phyloP scores from a whole-genome alignment of 2,329 filamentous ascomycete genomes.

The Fusarium avenaceum region DNA sequence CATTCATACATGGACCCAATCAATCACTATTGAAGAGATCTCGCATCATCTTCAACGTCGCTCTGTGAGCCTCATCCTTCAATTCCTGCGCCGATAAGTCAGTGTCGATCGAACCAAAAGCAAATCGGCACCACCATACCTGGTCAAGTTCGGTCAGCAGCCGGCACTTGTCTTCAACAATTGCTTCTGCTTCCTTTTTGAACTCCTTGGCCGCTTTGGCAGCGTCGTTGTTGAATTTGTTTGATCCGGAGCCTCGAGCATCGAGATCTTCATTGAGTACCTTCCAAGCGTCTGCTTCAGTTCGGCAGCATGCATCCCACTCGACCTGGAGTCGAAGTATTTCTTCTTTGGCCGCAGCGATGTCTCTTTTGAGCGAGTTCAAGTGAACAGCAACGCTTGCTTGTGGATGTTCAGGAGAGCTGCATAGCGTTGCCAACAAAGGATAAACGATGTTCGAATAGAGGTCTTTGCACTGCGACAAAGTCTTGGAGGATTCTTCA shows the following conservation, averaged over 20 bases:
- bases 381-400: slow-evolving; percentile 50
- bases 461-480: slow-evolving; percentile 40
- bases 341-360: slow-evolving; percentile 45
- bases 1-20: not conserved
- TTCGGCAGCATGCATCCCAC: slow-evolving; percentile 46
- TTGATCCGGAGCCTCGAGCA: not conserved
- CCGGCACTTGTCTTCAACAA: slow-evolving; percentile 40
- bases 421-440: slow-evolving; percentile 52
- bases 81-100: slow-evolving; percentile 47
- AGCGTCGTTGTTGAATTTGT: slow-evolving; percentile 2
- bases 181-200: slow-evolving; percentile 41
- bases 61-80: slow-evolving; percentile 43
- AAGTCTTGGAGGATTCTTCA: slow-evolving; percentile 24
- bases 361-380: slow-evolving; percentile 34
- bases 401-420: slow-evolving; percentile 39
- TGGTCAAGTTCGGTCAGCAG: slow-evolving; percentile 49
- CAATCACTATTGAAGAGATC: slow-evolving; percentile 40
- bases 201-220: slow-evolving; percentile 9
- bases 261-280: slow-evolving; percentile 16
- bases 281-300: slow-evolving; percentile 41
- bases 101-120: not conserved
- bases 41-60: slow-evolving; percentile 49
- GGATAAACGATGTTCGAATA: slow-evolving; percentile 53
- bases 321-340: slow-evolving; percentile 42
- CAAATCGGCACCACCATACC: slow-evolving; percentile 26